Base-by-base conservation (phyloP, 1,284 basidiomycete species). In the Pterulicium gracile region DNA sequence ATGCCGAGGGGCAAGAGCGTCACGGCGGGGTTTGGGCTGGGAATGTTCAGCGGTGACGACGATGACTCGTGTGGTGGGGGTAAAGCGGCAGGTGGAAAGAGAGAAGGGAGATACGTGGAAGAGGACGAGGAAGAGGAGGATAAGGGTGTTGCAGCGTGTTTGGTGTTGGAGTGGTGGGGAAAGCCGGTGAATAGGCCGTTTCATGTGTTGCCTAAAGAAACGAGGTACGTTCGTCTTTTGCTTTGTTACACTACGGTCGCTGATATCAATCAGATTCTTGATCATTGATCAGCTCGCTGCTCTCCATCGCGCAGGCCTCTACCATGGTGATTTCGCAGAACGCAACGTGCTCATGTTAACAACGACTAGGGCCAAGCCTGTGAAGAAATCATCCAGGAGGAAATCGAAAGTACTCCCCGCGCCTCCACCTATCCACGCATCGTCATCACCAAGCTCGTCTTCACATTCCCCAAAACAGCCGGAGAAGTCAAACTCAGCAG, bases 311-410 rank as follows among this genome's bases (percentile, higher is more conserved):
- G n/a, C 19, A 39, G 36, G 36, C 4, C 15, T 39, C 7, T 39
- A 39, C 36, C 36, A 39, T 18, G 36, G 36, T 18, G 36, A 39
- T 18, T 39, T 39, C 19, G 36, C 36, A 39, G 36, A 39, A 39
- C 36, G 36, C 7, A 39, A 39, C 36, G 36, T 39, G 7, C 36
- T 39, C 15, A 7, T 39, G 4, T 39, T 18, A 7, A 39, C 36
- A 13, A 39, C 7, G 19, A 13, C 36, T 17, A 39, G 19, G 19
- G n/a, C 27, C n/a, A 32, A 32, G n/a, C 27, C 27, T n/a, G n/a
- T n/a, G n/a, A n/a, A n/a, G n/a, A 32, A 32, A n/a, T 32, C 27
- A 7, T 7, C n/a, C n/a, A 13, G 36, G 7, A 17, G 7, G 15
- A n/a, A n/a, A n/a, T n/a, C n/a, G n/a, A n/a, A n/a, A n/a, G n/a